Evolutionary conservation across 495 filamentous ascomycete species (phyloP), one percentile per base, ranked within the genome.

Genomic region (Terfezia boudieri): DNA sequence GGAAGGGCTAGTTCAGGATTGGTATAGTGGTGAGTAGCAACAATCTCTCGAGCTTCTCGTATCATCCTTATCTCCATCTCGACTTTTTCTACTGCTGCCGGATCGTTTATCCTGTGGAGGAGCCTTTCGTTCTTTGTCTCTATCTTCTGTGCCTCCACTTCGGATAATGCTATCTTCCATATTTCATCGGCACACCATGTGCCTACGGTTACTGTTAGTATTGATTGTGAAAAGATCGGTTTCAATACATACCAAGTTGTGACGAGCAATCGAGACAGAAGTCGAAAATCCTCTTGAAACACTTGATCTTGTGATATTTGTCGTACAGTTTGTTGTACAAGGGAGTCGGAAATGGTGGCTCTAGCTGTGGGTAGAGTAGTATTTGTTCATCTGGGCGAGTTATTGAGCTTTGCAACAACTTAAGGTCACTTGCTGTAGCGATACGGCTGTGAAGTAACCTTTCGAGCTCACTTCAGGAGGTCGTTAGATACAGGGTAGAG

Each of bases 111-210:
- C 53, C 59, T 63, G 55, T 14, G 53, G 17, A 26, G 63, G 49
- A 52, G 62, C 68, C 65, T 41, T 67, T 62, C 41, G 73, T 67
- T 56, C 81, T 70, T 52, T 73, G 68, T 59, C 54, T 83, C 76
- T 8, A 86, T 63, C 57, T 78, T 85, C 6, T 73, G 71, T 0
- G 74, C 60, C 54, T 85, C 74, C 7, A 79, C 74, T 26, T 85
- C 79, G 0, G 70, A 69, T 8, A 95, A 69, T n/a, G 78, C 78
- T 50, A 82, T 74, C 23, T 70, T 67, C 86, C 89, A 94, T 46
- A 82, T 74, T 26, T 75, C 70, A 64, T 99, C 89, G n/a, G 86
- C 75, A 58, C 81, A 84, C 90, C 90, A 99, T 23, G 71, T 66
- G 8, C 90, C 87, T 41, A 57, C 1, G 9, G 12, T 26, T 14